Evolutionary conservation across 345 rosid species (phyloP).

Genomic region (Arabidopsis thaliana): TAIR10.1 NC_003074.8:1858501-1859000

Average conservation of each 20-base stretch:
- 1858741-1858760: constrained; percentile 72
- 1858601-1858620: constrained; percentile 44
- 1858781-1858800: constrained; percentile 2
- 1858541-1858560: constrained; percentile 44
- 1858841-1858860: constrained; percentile 29
- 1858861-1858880: constrained; percentile 10
- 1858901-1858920: constrained; percentile 33
- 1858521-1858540: constrained; percentile 63
- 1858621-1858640: constrained; percentile 35
- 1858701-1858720: constrained; percentile 52
- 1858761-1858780: constrained; percentile 75
- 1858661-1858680: constrained; percentile 50
- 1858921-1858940: constrained; percentile 15
- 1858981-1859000: not conserved
- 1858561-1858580: constrained; percentile 56
- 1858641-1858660: constrained; percentile 45
- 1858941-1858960: not conserved
- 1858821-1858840: constrained; percentile 26
- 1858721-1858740: constrained; percentile 45
- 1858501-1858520: constrained; percentile 58
- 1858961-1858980: constrained; percentile 3
- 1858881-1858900: constrained; percentile 32
- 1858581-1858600: constrained; percentile 50
- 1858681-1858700: constrained; percentile 51
- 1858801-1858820: constrained; percentile 35